Evolutionary conservation across 2,329 filamentous ascomycete species (phyloP), one percentile per base, ranked within the genome.

Genomic region (Aspergillus tubingensis): DNA sequence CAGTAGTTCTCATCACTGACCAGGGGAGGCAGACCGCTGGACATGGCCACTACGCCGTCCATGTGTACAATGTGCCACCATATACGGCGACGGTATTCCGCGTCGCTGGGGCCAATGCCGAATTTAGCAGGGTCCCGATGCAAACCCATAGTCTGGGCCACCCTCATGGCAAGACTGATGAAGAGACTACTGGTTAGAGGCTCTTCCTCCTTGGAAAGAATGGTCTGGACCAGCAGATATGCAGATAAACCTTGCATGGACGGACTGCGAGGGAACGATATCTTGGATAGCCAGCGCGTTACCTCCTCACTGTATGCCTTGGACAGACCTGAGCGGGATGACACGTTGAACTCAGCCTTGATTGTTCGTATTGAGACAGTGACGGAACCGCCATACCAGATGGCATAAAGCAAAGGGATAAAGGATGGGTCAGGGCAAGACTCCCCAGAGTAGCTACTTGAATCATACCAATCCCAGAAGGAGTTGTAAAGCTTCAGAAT

Each of bases 51-150:
- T 10, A 81, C 74, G n/a, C 79, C 72, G 62, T 81, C 79, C 71
- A 80, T 79, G 48, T 81, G 77, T 25, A 81, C 76, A 38, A 82
- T 79, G 61, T 81, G 79, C 78, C 79, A 81, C 80, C 80, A 82
- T 53, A 82, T 68, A 15, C 79, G 73, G 53, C 80, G 74, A 25
- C 80, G 72, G 44, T 77, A 74, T 63, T 82, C 79, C 3, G 79
- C 79, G 63, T 81, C 78, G 36, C 74, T 75, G 3, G 77, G 69
- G 10, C 73, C 69, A 51, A 82, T 77, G 5, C 78, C 77, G 62
- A 82, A 82, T 21, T 81, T 76, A 0, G 78, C 77, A 2, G 80
- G 80, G 58, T 83, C 81, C 17, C 80, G 76, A 67, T 82, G 80
- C 4, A 82, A 68, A 13, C 80, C 80, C 74, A 82, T 80, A 8